Evolutionary conservation across 164 flowering plant species (phyloP).

Genomic region (Annona squamosa): DNA sequence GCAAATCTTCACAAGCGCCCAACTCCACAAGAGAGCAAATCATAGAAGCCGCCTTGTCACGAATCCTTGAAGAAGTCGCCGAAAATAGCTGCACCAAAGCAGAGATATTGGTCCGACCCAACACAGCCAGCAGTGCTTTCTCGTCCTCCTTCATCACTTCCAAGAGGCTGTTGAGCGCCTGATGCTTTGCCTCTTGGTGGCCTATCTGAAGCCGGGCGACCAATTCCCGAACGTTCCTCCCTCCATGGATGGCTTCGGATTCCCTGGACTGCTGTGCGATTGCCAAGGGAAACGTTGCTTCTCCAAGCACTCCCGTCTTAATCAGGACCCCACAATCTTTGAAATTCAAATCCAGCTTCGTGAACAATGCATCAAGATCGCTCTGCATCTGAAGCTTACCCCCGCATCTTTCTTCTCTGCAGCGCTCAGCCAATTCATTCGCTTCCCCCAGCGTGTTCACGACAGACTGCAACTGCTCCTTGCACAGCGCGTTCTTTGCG

Average conservation of each 20-base stretch:
- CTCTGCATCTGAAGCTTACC: conserved; percentile 95
- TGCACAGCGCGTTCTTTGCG: conserved; percentile 73
- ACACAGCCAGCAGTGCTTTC: conserved; percentile 46
- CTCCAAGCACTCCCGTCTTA: conserved; percentile 83
- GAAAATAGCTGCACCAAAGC: conserved; percentile 76
- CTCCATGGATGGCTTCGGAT: conserved; percentile 23
- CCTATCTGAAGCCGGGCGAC: conserved; percentile 95
- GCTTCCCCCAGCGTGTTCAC: conserved; percentile 48
- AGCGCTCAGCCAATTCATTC: conserved; percentile 51
- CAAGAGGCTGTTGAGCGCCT: conserved; percentile 66
- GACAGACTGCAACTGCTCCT: conserved; percentile 79
- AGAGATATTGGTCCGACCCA: conserved; percentile 66
- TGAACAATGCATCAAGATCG: conserved; percentile 65
- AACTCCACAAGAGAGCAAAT: conserved; percentile 79
- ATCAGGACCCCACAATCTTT: conserved; percentile 69
- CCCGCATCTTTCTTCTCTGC: conserved; percentile 50
- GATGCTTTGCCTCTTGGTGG: conserved; percentile 72
- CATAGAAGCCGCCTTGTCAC: conserved; percentile 68
- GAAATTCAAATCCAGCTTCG: conserved; percentile 72
- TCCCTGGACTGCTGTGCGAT: conserved; percentile 23
- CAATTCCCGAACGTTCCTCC: conserved; percentile 44
- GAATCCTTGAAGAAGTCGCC: conserved; percentile 66
- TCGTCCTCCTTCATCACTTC: conserved; percentile 82
- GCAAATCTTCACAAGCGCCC: conserved; percentile 70
- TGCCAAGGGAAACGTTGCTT: conserved; percentile 44